Base-by-base conservation (phyloP, 2,329 filamentous ascomycete species). In the Harringtonia lauricola region DNA sequence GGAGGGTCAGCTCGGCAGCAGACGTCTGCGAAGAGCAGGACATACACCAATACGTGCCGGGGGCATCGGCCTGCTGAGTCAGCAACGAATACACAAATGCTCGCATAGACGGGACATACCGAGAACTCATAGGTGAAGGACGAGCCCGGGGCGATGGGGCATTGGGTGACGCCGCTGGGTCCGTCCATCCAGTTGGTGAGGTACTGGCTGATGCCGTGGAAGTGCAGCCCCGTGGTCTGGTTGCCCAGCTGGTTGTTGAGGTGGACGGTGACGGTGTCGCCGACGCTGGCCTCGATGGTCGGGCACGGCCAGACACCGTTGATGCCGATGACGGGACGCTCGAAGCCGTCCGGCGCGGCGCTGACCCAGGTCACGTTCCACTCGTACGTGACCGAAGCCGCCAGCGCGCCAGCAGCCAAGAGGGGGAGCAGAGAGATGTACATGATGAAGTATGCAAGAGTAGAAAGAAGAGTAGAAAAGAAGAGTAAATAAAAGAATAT, bases 241-340 rank as follows among this genome's bases (percentile, higher is more conserved):
- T 75, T 73, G n/a, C 64, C 67, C 8, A 77, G 62, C 29, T 59
- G 54, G 57, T 77, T 77, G 49, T 58, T 57, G 17, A 74, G 55
- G 45, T 68, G 70, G 34, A 76, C 60, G 8, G 72, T 52, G 38
- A 76, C 45, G 24, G 59, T 66, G 48, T 77, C 73, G 30, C 72
- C 72, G 22, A 67, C 63, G 36, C 59, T 66, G 35, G 67, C 73
- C 45, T 72, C 64, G 26, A 79, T 68, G 7, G 57, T 55, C 2
- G 79, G 79, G 43, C 75, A 70, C 13, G 79, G 79, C 73, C 78
- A 80, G 53, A 72, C 55, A 4, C 68, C 68, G 52, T 83, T 82
- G 57, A 83, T 74, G 13, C 74, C 76, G 14, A 65, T 59, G 36
- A 65, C 59, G 3, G 62, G 57, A 19, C 63, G 55, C 12, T 48